Evolutionary conservation across 1,284 basidiomycete species (phyloP).

Genomic region (Cystobasidium slooffiae): DNA sequence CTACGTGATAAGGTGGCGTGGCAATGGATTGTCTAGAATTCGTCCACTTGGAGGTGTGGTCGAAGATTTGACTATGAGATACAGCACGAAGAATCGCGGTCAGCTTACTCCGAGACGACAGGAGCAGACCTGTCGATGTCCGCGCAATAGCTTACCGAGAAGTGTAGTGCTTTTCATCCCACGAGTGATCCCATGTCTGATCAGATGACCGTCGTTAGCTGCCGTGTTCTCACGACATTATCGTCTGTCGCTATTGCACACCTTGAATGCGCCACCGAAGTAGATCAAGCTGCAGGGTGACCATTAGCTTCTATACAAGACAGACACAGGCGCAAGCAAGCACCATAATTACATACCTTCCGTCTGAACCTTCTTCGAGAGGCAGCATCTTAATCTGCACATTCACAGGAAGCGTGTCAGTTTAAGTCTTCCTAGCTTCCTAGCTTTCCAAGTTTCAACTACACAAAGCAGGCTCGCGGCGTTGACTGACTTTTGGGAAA

Average conservation of each 20-base stretch:
- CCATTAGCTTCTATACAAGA: slow-evolving; percentile 55
- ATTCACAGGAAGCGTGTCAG: background rate
- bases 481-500: slow-evolving; percentile 22
- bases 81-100: slow-evolving; percentile 3
- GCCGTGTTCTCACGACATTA: background rate
- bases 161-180: slow-evolving; percentile 42
- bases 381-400: slow-evolving; percentile 38
- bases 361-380: slow-evolving; percentile 23
- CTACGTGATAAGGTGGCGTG: slow-evolving; percentile 55
- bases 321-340: background rate
- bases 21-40: slow-evolving; percentile 53
- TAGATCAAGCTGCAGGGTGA: slow-evolving; percentile 40
- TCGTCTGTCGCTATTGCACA: slow-evolving; percentile 13
- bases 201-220: background rate
- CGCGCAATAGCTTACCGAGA: slow-evolving; percentile 27
- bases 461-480: background rate
- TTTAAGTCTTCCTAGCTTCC: background rate
- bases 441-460: background rate
- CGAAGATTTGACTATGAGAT: slow-evolving; percentile 54
- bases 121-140: background rate
- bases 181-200: slow-evolving; percentile 40
- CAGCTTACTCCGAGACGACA: background rate
- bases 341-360: slow-evolving; percentile 1
- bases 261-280: slow-evolving; percentile 51
- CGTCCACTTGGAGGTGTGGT: slow-evolving; percentile 52